These are phyloP conservation scores for Oenanthe sinensis DNA, from an alignment of 129 eudicot genomes.

Conservation along the genomic window DNA sequence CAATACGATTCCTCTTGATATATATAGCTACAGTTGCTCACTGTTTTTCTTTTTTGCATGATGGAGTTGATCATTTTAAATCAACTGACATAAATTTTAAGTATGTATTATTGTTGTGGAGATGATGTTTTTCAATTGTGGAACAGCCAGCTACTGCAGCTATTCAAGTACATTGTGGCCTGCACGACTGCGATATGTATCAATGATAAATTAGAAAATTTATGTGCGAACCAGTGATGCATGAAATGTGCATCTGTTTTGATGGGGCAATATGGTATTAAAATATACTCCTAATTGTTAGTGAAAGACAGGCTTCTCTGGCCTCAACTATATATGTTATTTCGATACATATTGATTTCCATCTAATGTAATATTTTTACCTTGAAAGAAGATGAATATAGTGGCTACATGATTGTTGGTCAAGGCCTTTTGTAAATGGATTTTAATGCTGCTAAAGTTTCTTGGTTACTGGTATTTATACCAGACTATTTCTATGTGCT, in stretches of 20 bases:
- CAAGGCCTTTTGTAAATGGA: not conserved
- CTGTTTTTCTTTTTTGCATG: not conserved
- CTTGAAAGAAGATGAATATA: not conserved
- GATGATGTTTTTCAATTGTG: not conserved
- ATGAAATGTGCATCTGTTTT: not conserved
- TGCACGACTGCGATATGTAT: not conserved
- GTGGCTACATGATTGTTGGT: slow-evolving; percentile 1
- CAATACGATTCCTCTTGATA: not conserved
- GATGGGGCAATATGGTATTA: not conserved
- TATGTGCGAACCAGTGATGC: not conserved
- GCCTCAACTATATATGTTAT: not conserved
- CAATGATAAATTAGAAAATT: not conserved
- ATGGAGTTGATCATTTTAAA: not conserved
- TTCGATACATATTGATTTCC: not conserved
- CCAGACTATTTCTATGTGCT: not conserved
- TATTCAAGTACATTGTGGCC: not conserved
- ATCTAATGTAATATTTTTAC: not conserved
- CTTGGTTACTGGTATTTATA: not conserved
- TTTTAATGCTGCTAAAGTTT: not conserved
- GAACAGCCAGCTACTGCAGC: not conserved
- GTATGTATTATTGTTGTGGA: not conserved
- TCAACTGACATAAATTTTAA: not conserved
- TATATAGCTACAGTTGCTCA: not conserved
- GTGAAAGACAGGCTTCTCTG: not conserved
- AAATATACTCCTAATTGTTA: not conserved